Conservation (phyloP, 345 rosid genomes). For the Citrus australasica region DNA sequence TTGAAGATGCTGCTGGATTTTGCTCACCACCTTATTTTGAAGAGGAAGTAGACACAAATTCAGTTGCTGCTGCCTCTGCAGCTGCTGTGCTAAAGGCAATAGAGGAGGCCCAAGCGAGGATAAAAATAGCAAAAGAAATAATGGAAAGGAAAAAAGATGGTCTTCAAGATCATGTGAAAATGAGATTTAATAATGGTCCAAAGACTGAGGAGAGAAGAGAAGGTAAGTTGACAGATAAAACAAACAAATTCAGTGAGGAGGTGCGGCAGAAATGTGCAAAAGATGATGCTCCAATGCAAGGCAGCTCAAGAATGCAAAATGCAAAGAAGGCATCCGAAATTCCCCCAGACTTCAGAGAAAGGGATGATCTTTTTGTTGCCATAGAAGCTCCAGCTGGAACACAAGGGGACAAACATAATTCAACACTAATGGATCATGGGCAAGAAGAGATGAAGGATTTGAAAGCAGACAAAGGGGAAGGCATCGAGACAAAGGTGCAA, state of each 20-base stretch:
- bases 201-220: conserved; percentile 30
- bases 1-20: conserved; percentile 33
- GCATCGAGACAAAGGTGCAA: conserved; percentile 28
- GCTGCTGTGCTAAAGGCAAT: conserved; percentile 86
- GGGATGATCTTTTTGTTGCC: conserved; percentile 11
- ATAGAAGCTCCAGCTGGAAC: conserved; percentile 23
- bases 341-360: conserved; percentile 20
- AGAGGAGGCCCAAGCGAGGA: conserved; percentile 79
- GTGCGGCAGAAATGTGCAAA: conserved; percentile 20
- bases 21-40: conserved; percentile 61
- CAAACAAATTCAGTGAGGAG: conserved; percentile 34
- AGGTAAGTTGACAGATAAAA: conserved; percentile 27
- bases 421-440: conserved; percentile 26
- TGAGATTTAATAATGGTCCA: conserved; percentile 28
- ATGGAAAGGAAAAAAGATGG: conserved; percentile 72
- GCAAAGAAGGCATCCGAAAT: conserved; percentile 14
- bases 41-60: conserved; percentile 67
- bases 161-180: conserved; percentile 34
- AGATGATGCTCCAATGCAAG: conserved; percentile 24
- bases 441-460: conserved; percentile 30
- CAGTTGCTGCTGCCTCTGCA: conserved; percentile 81
- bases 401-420: conserved; percentile 17
- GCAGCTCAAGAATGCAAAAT: conserved; percentile 11
- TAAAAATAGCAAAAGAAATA: conserved; percentile 68
- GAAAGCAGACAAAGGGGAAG: conserved; percentile 33